These are phyloP conservation scores for Prosopis cineraria DNA, from an alignment of 306 rosid species.

Conservation along the genomic window DNA sequence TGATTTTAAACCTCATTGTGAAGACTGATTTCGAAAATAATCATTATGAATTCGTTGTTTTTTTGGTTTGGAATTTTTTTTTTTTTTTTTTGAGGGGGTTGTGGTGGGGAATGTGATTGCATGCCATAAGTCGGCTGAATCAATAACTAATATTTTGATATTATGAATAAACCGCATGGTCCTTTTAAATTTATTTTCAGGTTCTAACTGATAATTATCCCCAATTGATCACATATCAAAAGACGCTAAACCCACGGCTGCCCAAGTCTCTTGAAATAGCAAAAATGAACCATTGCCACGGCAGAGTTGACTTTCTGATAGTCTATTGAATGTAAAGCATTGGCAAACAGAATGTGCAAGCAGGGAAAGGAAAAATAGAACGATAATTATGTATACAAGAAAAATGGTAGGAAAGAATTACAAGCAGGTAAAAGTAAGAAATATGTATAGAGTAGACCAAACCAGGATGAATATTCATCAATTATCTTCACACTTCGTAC, in stretches of 20 bases:
- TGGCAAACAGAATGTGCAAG: slow-evolving; percentile 5
- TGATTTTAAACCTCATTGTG: not conserved
- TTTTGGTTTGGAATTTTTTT: too few relatives aligned
- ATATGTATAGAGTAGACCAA: not conserved
- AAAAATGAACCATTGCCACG: not conserved
- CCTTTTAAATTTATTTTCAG: not conserved
- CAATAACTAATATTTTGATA: not conserved
- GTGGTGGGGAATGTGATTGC: not conserved
- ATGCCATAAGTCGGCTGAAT: not conserved
- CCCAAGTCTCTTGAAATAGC: not conserved
- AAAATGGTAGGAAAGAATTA: not conserved
- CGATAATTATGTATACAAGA: not conserved
- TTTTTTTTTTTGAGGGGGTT: too few relatives aligned
- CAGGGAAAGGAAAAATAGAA: slow-evolving; percentile 13
- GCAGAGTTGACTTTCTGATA: not conserved
- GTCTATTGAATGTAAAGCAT: slow-evolving; percentile 8
- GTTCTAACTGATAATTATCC: not conserved
- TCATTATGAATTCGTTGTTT: not conserved
- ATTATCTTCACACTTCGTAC: slow-evolving; percentile 40
- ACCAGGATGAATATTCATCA: slow-evolving; percentile 8
- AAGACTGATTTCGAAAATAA: not conserved
- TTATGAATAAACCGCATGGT: not conserved
- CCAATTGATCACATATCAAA: not conserved
- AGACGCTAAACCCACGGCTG: not conserved
- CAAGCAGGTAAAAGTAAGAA: not conserved